phyloP scores from a whole-genome alignment of 2,329 filamentous ascomycete species.

The Aspergillus thermomutatus region DNA sequence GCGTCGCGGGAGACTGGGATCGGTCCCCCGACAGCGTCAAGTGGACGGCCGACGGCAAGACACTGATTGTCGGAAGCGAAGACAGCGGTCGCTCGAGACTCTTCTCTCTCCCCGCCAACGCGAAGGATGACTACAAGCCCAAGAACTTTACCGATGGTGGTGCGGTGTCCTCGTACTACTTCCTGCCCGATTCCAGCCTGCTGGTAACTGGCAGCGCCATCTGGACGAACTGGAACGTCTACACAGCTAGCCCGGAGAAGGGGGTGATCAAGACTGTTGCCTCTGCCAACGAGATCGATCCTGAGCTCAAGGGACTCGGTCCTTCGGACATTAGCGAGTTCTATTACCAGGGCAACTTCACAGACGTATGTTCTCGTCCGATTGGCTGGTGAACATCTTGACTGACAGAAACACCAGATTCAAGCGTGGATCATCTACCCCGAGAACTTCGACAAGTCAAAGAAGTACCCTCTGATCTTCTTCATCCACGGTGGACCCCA shows the following conservation, averaged over 20 bases:
- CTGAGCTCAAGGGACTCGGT: constrained; percentile 34
- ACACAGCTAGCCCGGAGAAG: constrained; percentile 29
- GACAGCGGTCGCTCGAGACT: constrained; percentile 56
- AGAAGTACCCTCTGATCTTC: constrained; percentile 76
- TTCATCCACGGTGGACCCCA: constrained; percentile 83
- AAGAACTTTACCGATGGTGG: constrained; percentile 37
- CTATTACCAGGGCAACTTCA: constrained; percentile 36
- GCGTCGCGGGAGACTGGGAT: constrained; percentile 47
- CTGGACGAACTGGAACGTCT: constrained; percentile 36
- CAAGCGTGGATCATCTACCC: constrained; percentile 43
- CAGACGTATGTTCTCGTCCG: constrained; percentile 24
- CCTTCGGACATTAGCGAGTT: constrained; percentile 37
- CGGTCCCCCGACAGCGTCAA: constrained; percentile 49
- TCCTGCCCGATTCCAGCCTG: constrained; percentile 28
- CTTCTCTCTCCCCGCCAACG: constrained; percentile 34
- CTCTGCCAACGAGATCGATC: constrained; percentile 38
- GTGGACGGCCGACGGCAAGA: constrained; percentile 54
- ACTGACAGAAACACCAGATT: constrained; percentile 25
- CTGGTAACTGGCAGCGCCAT: constrained; percentile 33
- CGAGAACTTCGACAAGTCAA: constrained; percentile 60
- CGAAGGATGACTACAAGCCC: constrained; percentile 31
- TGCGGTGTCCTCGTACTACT: constrained; percentile 25
- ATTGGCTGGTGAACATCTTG: background rate
- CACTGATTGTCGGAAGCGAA: constrained; percentile 72
- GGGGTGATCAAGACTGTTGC: constrained; percentile 27